Evolutionary conservation across 352 stramenopile species (phyloP).

Genomic region (Pythium coloratum): DNA sequence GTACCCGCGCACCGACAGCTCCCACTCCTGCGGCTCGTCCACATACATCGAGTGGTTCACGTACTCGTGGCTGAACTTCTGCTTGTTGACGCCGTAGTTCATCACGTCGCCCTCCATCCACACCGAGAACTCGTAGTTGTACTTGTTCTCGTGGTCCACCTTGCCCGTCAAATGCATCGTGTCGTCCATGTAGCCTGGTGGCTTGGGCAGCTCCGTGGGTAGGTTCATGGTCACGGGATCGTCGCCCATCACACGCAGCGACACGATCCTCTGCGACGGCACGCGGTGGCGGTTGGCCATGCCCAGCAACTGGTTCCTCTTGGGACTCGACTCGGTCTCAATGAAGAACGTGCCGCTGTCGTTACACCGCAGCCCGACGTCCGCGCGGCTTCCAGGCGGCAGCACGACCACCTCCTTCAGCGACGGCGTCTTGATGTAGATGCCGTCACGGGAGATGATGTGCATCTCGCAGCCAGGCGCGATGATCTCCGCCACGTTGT

Average conservation of each 20-base stretch:
- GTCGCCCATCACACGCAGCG: conserved; percentile 44
- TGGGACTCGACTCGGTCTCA: conserved; percentile 58
- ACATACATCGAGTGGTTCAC: conserved; percentile 73
- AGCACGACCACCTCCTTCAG: conserved; percentile 57
- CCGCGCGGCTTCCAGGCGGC: conserved; percentile 60
- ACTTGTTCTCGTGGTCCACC: conserved; percentile 44
- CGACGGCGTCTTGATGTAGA: conserved; percentile 53
- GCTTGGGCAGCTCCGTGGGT: conserved; percentile 40
- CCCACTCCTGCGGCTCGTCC: conserved; percentile 68
- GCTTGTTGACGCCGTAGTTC: conserved; percentile 66
- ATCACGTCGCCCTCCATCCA: conserved; percentile 53
- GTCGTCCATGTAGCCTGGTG: conserved; percentile 63
- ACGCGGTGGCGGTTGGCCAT: conserved; percentile 66
- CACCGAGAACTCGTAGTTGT: conserved; percentile 75
- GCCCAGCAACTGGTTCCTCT: conserved; percentile 59
- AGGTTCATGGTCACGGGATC: conserved; percentile 33
- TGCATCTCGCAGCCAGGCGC: conserved; percentile 51
- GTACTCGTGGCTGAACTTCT: conserved; percentile 39
- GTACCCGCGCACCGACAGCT: conserved; percentile 62
- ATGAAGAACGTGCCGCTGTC: conserved; percentile 58
- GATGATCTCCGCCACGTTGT: conserved; percentile 74
- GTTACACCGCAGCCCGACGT: conserved; percentile 58
- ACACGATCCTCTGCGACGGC: conserved; percentile 63
- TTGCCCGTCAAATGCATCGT: conserved; percentile 19
- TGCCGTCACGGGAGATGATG: conserved; percentile 69